Evolutionary conservation across 163 green algal genomes (phyloP).

Genomic region (Chlamydomonas reinhardtii): DNA sequence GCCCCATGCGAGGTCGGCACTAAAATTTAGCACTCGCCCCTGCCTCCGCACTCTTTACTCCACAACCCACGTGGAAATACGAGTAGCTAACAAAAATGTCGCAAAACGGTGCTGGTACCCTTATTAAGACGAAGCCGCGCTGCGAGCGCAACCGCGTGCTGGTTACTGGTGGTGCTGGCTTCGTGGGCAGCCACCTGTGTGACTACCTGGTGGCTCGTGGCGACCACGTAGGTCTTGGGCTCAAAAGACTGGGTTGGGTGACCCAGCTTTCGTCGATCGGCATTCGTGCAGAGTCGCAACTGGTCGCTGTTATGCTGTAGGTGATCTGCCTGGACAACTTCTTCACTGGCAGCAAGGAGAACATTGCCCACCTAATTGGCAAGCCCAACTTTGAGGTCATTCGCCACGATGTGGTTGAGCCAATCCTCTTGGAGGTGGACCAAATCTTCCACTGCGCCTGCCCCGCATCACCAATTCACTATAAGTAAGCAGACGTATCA

Average conservation of each 20-base stretch:
- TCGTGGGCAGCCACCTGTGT: constrained; percentile 95
- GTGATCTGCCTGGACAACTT: constrained; percentile 99
- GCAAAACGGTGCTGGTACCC: constrained; percentile 46
- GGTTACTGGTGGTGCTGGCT: constrained; percentile 95
- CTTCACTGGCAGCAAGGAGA: constrained; percentile 99
- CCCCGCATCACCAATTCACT: constrained; percentile 98
- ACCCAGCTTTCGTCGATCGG: not conserved
- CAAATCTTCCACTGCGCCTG: constrained; percentile 99
- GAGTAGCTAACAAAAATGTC: constrained; percentile 1
- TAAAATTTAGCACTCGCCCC: too few relatives aligned
- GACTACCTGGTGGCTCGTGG: constrained; percentile 91
- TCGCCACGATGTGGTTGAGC: constrained; percentile 97
- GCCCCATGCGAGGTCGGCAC: too few relatives aligned
- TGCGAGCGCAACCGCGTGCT: constrained; percentile 89
- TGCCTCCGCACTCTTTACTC: too few relatives aligned
- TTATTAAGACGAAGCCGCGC: constrained; percentile 92
- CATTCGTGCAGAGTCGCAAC: not conserved
- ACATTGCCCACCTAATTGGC: constrained; percentile 91
- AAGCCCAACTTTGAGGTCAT: constrained; percentile 97
- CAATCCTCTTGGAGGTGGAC: constrained; percentile 97
- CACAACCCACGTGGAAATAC: not conserved
- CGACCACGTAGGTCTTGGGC: constrained; percentile 81
- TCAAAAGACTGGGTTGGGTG: not conserved
- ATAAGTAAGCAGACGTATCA: constrained; percentile 87
- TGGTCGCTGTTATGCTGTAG: constrained; percentile 58